Base-by-base conservation (phyloP, 306 rosid species). In the Boehmeria nivea region DNA sequence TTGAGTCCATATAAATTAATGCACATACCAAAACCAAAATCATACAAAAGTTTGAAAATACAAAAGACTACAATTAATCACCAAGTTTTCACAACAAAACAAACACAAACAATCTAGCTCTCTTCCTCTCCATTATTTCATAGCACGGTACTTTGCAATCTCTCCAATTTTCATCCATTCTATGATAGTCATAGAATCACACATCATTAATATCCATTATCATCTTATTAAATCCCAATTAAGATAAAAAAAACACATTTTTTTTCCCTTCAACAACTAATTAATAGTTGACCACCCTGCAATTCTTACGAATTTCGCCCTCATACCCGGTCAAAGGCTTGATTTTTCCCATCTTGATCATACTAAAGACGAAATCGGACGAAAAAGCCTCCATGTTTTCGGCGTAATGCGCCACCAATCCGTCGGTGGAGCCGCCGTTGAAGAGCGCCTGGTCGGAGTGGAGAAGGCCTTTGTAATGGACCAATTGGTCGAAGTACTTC, bases 261-360 rank as follows among this genome's bases (percentile, higher is more conserved):
- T 31, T 31, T 6, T 31, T 31, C 9, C 36, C 34, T 31, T 31
- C 9, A 31, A 31, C 36, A 31, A 10, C 9, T 18, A 26, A 52
- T 15, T 13, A 57, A 3, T 58, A 24, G 73, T 71, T 79, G 33
- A 68, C 70, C 54, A 7, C 57, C 72, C 81, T 77, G 42, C 87
- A 81, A 11, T 68, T 58, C 8, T 12, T 1, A 40, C 87, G 81
- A 39, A 81, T 37, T 59, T 77, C 65, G 33, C 87, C 78, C 37
- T 44, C 50, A 12, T 13, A 20, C 17, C 81, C 81, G 4, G 56
- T 62, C 49, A 81, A 70, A 2, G 87, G 81, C 66, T 58, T 61
- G 16, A 81, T 68, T 21, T 81, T 71, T 44, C 83, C 83, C 78
- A 77, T 74, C 70, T 74, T 81, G 53, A 81, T 42, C 63, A 81